Base-by-base conservation (phyloP, 257 asterid species). In the Solanum rostratum region DNA sequence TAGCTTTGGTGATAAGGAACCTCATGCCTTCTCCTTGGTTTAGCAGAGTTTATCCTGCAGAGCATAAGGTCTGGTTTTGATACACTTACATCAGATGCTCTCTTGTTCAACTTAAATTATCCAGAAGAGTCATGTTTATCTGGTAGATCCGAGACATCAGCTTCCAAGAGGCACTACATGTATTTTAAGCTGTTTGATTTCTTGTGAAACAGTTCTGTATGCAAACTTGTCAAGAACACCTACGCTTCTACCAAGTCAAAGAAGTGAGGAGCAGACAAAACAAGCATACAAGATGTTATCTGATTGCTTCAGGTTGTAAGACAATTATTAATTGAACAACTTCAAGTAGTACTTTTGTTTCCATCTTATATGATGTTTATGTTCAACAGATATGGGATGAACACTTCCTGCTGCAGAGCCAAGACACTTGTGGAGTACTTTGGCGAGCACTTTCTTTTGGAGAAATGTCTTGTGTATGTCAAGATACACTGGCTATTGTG, bases 221-320 rank as follows among this genome's bases (percentile, higher is more conserved):
- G 95, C 95, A 84, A 93, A 94, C 87, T 85, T 94, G 43, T 88
- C 90, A 78, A 88, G 92, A 88, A 57, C 71, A 20, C 97, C 97
- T 14, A 88, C 93, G 13, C 98, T 94, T 88, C 88, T 92, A 86
- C 97, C 98, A 55, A 93, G 90, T 92, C 65, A 78, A 81, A 91
- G 98, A 90, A 92, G 94, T 87, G 91, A 85, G 89, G 98, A 94
- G 87, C 98, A 94, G 87, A 86, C 92, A 85, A 91, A 87, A 86
- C 92, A 88, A 89, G 93, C 97, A 80, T 89, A 93, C 83, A 90
- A 88, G 86, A 92, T 94, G 98, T 84, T 94, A 74, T 92, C 93
- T 62, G 97, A 94, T 84, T 92, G 98, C 89, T 94, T 90, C 93
- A 92, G 96, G 98, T 92, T 37, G 86, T 70, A 20, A 74, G n/a